A percentile compares a stretch with the other conserved stretches of the same genome.
phyloP scores from a whole-genome alignment of 2,329 filamentous ascomycete genomes.

The Mycogone perniciosa region DNA sequence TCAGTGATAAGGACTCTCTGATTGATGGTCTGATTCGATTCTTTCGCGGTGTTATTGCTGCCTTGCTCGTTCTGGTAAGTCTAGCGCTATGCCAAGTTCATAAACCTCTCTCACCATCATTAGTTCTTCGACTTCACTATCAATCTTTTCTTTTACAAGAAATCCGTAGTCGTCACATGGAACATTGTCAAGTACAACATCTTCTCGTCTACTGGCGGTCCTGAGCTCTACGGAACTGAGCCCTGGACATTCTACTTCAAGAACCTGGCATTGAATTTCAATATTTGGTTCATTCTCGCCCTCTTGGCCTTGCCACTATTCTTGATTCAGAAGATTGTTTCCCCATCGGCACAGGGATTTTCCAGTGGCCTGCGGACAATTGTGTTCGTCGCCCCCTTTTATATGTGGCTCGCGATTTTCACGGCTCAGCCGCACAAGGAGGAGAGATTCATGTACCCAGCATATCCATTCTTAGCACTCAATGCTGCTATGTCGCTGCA shows the following conservation, averaged over 20 bases:
- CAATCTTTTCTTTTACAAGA: slow-evolving; percentile 82
- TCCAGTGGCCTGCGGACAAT: slow-evolving; percentile 68
- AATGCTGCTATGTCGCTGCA: slow-evolving; percentile 84
- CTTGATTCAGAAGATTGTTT: slow-evolving; percentile 61
- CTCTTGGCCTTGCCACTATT: slow-evolving; percentile 69
- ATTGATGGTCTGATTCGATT: slow-evolving; percentile 56
- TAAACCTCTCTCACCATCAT: not conserved
- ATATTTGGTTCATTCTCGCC: slow-evolving; percentile 84
- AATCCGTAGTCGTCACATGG: slow-evolving; percentile 69
- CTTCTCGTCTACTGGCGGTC: slow-evolving; percentile 74
- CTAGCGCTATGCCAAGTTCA: too few species aligned
- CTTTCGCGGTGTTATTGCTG: slow-evolving; percentile 59
- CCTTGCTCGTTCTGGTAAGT: slow-evolving; percentile 63
- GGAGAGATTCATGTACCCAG: slow-evolving; percentile 97
- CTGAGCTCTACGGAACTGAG: slow-evolving; percentile 90
- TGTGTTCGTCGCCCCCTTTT: slow-evolving; percentile 79
- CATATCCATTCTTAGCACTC: slow-evolving; percentile 81
- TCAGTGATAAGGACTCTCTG: slow-evolving; percentile 52
- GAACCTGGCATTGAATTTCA: slow-evolving; percentile 90
- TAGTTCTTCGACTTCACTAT: slow-evolving; percentile 63
- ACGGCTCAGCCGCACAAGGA: slow-evolving; percentile 93
- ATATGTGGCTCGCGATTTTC: slow-evolving; percentile 90
- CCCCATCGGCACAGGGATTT: slow-evolving; percentile 54
- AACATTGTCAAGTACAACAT: slow-evolving; percentile 97
- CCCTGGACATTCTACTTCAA: slow-evolving; percentile 95